Evolutionary conservation across 164 flowering plant genomes (phyloP), one percentile per base, ranked within the genome.

Genomic region (Echeveria elegans): DNA sequence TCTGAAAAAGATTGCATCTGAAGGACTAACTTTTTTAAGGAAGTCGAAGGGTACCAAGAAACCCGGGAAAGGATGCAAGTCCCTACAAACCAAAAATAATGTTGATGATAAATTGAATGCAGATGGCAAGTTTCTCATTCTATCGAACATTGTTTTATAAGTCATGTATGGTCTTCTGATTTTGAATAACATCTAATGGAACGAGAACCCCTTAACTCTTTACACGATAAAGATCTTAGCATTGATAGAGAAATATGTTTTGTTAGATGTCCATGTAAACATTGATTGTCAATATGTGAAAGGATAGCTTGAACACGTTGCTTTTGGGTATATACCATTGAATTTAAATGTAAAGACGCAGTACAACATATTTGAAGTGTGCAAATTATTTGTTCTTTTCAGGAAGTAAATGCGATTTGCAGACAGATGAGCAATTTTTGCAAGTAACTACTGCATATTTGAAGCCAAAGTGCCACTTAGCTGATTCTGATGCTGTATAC

Each of bases 391-490:
- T 23, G 28, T 63, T n/a, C 37, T n/a, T 63, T 34, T 63, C 65
- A 63, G 65, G 65, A 23, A 63, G 21, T 5, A 28, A 36, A 34
- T 34, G 65, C 82, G 88, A 75, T 67, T 53, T 61, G 47, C 68
- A 68, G 66, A 47, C 67, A 24, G 71, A 70, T 29, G 64, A 81
- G 61, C 78, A 77, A 66, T 78, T 78, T 41, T 47, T 75, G 76
- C 77, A 77, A 71, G 95, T 90, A 50, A 82, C 86, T 8, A 59
- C 86, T 74, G 98, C 97, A 50, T 94, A 85, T 75, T 47, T 86
- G 81, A 88, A 83, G 71, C 98, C 98, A 38, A 90, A 80, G 73
- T 94, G 97, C 74, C 97, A 88, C 80, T 74, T 81, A 30, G 82
- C 85, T 32, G 91, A 89, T 69, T 94, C 98, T 70, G 83, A 70